These are phyloP conservation scores for Aspergillus thermomutatus DNA, from an alignment of 2,329 filamentous ascomycete genomes.

Conservation along the genomic window DNA sequence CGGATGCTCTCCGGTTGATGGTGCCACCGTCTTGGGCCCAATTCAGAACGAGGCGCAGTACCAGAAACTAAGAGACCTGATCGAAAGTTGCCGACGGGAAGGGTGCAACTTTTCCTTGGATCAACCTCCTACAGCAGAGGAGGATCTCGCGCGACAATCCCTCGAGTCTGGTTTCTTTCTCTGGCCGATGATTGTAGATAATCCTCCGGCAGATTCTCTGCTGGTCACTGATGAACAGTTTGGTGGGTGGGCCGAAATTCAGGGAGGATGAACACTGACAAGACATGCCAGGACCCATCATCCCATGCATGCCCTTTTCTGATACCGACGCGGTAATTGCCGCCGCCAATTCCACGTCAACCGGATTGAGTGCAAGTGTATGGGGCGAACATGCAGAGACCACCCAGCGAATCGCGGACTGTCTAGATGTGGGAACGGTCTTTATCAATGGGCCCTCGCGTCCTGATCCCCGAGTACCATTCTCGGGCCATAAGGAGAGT, in stretches of 20 bases:
- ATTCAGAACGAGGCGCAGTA: constrained; percentile 64
- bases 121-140: too few species aligned
- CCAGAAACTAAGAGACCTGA: constrained; percentile 54
- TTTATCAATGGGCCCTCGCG: constrained; percentile 50
- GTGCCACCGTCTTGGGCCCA: constrained; percentile 50
- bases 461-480: constrained; percentile 26
- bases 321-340: constrained; percentile 56
- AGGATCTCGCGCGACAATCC: constrained; percentile 35
- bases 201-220: constrained; percentile 51
- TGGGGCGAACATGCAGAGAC: constrained; percentile 52
- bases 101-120: too few species aligned
- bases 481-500: constrained; percentile 49
- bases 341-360: constrained; percentile 50
- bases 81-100: constrained; percentile 25
- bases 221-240: constrained; percentile 59
- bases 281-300: constrained; percentile 44
- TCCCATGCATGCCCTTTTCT: constrained; percentile 58
- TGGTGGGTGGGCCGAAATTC: constrained; percentile 23
- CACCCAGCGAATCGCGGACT: constrained; percentile 50
- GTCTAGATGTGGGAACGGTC: constrained; percentile 54
- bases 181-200: constrained; percentile 54
- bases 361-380: constrained; percentile 54
- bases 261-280: too few species aligned
- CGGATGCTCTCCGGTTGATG: constrained; percentile 19
- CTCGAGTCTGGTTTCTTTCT: constrained; percentile 51